Evolutionary conservation across 805 yeast species (phyloP).

Genomic region (Candida gorgasii): DNA sequence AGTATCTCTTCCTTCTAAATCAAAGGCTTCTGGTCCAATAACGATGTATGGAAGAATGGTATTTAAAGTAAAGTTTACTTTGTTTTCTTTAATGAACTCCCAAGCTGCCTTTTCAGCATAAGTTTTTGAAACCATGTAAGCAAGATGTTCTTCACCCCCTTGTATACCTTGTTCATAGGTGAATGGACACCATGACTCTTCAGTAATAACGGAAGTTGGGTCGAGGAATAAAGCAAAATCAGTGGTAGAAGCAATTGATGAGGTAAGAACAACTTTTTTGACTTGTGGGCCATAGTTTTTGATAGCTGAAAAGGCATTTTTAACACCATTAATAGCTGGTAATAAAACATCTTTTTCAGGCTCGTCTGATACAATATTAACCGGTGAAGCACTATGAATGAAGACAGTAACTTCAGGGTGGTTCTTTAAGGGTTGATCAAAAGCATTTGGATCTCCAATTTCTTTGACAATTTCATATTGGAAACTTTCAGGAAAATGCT

Average conservation of each 20-base stretch:
- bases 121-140: slow-evolving; percentile 61
- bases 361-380: slow-evolving; percentile 44
- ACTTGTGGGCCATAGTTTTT: slow-evolving; percentile 41
- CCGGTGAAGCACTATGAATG: slow-evolving; percentile 64
- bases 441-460: slow-evolving; percentile 44
- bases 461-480: slow-evolving; percentile 49
- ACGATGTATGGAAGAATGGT: slow-evolving; percentile 23
- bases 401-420: slow-evolving; percentile 54
- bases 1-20: slow-evolving; percentile 28
- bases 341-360: slow-evolving; percentile 50
- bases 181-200: slow-evolving; percentile 49
- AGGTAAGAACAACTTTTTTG: slow-evolving; percentile 44
- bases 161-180: slow-evolving; percentile 49
- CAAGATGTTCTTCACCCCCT: slow-evolving; percentile 39
- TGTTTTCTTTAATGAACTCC: slow-evolving; percentile 40
- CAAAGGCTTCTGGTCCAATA: slow-evolving; percentile 30
- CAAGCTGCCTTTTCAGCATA: slow-evolving; percentile 64
- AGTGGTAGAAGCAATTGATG: slow-evolving; percentile 57
- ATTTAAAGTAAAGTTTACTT: slow-evolving; percentile 15
- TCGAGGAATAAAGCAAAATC: slow-evolving; percentile 15
- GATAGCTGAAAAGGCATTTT: slow-evolving; percentile 50
- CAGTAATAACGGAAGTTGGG: neutral
- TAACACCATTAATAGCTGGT: slow-evolving; percentile 60
- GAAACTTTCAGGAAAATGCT: slow-evolving; percentile 33
- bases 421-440: slow-evolving; percentile 44